Percentiles rank a stretch among this genome's conserved stretches.
Evolutionary conservation across 2,329 filamentous ascomycete species (phyloP).

Genomic region (Fonsecaea monophora): DNA sequence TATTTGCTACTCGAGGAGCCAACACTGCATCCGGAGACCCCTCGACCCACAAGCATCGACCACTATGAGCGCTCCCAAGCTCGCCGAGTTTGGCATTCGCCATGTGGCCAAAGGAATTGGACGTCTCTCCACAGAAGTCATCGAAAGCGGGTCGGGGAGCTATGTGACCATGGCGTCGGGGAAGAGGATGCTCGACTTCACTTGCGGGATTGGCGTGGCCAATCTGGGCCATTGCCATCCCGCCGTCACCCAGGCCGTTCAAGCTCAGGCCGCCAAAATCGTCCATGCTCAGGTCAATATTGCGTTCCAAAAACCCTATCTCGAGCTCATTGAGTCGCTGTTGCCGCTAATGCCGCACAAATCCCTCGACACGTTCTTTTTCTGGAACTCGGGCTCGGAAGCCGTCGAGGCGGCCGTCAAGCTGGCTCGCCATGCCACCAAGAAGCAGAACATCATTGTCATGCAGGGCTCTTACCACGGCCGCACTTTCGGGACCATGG

Average conservation of each 20-base stretch:
- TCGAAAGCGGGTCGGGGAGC: constrained; percentile 44
- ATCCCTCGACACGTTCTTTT: constrained; percentile 49
- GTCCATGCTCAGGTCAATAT: constrained; percentile 52
- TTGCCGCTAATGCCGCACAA: constrained; percentile 48
- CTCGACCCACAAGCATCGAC: background rate
- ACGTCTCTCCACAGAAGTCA: constrained; percentile 40
- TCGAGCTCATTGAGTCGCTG: constrained; percentile 45
- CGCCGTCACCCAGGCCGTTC: constrained; percentile 46
- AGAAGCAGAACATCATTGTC: constrained; percentile 49
- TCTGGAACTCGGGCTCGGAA: constrained; percentile 50
- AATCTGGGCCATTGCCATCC: constrained; percentile 50
- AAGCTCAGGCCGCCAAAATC: constrained; percentile 47
- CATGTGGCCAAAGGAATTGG: constrained; percentile 42
- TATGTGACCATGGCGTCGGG: constrained; percentile 45
- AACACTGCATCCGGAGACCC: background rate
- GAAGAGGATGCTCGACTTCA: constrained; percentile 46
- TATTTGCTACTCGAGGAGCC: background rate
- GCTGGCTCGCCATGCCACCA: constrained; percentile 47
- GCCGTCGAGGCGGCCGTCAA: constrained; percentile 49
- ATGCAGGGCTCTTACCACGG: constrained; percentile 50
- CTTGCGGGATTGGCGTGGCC: constrained; percentile 46
- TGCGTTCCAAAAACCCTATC: constrained; percentile 49
- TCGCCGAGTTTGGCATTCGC: constrained; percentile 40
- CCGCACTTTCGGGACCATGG: constrained; percentile 47
- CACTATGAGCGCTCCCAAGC: constrained; percentile 35